Evolutionary conservation across 2,329 filamentous ascomycete genomes (phyloP), one percentile per base, ranked within the genome.

Genomic region (Trichoderma hamatum): DNA sequence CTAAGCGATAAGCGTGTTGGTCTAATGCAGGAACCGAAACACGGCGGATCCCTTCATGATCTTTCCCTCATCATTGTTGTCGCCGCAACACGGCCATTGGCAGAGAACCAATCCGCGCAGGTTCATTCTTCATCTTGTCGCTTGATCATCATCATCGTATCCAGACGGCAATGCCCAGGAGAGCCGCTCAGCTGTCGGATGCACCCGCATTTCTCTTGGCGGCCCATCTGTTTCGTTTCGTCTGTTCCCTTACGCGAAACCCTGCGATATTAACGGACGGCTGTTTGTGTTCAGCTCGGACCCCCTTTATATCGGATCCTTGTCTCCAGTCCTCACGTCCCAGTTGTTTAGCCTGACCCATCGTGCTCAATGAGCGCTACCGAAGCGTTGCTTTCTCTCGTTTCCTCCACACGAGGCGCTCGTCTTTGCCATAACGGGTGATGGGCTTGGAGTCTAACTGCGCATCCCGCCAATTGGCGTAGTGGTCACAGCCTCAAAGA

Each of bases 1-100:
- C 39, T 58, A 69, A 24, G 24, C 51, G 59, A 54, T 39, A 62
- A 62, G 66, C 66, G 46, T 51, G 28, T 54, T 56, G 39, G 61
- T 39, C 64, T 56, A 64, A 58, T 60, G 61, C 68, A 69, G 46
- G 61, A 65, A 65, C 68, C 67, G 68, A 66, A 69, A 69, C 68
- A 24, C 46, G 60, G 60, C 54, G 66, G 56, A 54, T 28, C 19
- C 34, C 30, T 19, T 19, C 39, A 21, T 63, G 10, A 49, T 28
- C 21, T 54, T 36, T 26, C 55, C 11, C 43, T 51, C 13, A 19
- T 46, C 39, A 55, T 6, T 5, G 30, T 39, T 49, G 34, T 16
- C 62, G 21, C n/a, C n/a, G 46, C 46, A 49, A 49, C 9, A 49
- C 19, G 46, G n/a, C 46, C 11, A 49, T 49, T 24, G 46, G 9